phyloP scores from a whole-genome alignment of 371 early-diverging fungal genomes.

The Mucor velutinosus region DNA sequence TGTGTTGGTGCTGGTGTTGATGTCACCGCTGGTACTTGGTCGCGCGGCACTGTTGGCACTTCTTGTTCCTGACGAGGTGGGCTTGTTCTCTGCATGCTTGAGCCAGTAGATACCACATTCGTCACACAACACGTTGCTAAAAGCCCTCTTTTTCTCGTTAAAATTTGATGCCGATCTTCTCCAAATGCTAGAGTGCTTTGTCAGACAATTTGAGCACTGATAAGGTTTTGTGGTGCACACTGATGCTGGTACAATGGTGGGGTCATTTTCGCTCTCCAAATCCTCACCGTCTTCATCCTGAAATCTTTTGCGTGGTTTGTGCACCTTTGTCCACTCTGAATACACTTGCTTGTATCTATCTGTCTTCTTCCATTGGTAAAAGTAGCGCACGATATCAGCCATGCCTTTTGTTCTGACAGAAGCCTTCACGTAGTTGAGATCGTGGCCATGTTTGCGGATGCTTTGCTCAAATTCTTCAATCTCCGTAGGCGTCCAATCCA shows the following conservation, averaged over 20 bases:
- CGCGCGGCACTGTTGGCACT: neutral
- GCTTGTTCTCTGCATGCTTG: slow-evolving; percentile 66
- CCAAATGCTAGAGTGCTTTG: slow-evolving; percentile 55
- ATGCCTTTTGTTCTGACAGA: slow-evolving; percentile 54
- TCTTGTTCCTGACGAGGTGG: slow-evolving; percentile 13
- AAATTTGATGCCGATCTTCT: slow-evolving; percentile 55
- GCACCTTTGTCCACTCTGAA: slow-evolving; percentile 69
- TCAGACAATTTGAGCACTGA: slow-evolving; percentile 65
- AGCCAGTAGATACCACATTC: slow-evolving; percentile 77
- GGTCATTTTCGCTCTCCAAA: too few relatives aligned
- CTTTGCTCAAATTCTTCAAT: slow-evolving; percentile 68
- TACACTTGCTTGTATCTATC: slow-evolving; percentile 70
- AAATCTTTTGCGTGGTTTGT: slow-evolving; percentile 58
- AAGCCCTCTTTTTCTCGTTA: slow-evolving; percentile 45
- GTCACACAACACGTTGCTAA: slow-evolving; percentile 62
- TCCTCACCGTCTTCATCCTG: too few relatives aligned
- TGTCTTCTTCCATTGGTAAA: slow-evolving; percentile 78
- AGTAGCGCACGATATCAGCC: slow-evolving; percentile 69
- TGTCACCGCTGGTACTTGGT: too few relatives aligned
- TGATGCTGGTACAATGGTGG: slow-evolving; percentile 33
- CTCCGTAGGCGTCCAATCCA: slow-evolving; percentile 65
- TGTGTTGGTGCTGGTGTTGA: neutral
- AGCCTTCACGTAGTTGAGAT: slow-evolving; percentile 64
- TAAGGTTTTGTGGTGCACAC: slow-evolving; percentile 18
- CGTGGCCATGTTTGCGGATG: slow-evolving; percentile 71